phyloP scores from a whole-genome alignment of 2,329 filamentous ascomycete species.

The Fusarium ambrosium region DNA sequence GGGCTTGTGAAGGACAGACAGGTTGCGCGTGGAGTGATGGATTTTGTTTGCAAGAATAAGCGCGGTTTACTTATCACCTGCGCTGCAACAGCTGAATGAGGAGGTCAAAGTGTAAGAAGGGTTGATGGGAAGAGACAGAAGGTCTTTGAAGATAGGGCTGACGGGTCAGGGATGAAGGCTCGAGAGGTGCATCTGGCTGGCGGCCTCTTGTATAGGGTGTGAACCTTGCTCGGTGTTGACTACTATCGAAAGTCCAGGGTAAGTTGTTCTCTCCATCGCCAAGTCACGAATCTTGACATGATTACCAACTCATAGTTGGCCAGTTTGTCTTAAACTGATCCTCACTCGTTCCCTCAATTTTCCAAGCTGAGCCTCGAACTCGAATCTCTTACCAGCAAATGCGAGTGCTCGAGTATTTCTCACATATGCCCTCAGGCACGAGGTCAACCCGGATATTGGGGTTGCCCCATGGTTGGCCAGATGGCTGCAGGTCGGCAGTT shows the following conservation, averaged over 20 bases:
- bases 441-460: constrained; percentile 19
- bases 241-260: not conserved
- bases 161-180: constrained; percentile 28
- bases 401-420: constrained; percentile 29
- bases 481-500: constrained; percentile 19
- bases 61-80: not conserved
- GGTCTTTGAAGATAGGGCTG: constrained; percentile 22
- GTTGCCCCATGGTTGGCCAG: constrained; percentile 23
- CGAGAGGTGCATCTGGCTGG: constrained; percentile 19
- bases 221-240: not conserved
- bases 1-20: constrained; percentile 1
- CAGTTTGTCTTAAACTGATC: not conserved
- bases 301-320: not conserved
- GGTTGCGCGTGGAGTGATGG: not conserved
- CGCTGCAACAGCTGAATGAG: not conserved
- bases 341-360: not conserved
- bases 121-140: constrained; percentile 11
- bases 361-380: constrained; percentile 11
- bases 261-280: not conserved
- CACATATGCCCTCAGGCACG: constrained; percentile 24
- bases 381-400: constrained; percentile 20
- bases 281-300: not conserved
- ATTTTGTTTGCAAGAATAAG: constrained; percentile 2
- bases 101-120: constrained; percentile 1
- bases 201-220: not conserved